Base-by-base conservation (phyloP, 306 rosid genomes). In the Psophocarpus tetragonolobus region DNA sequence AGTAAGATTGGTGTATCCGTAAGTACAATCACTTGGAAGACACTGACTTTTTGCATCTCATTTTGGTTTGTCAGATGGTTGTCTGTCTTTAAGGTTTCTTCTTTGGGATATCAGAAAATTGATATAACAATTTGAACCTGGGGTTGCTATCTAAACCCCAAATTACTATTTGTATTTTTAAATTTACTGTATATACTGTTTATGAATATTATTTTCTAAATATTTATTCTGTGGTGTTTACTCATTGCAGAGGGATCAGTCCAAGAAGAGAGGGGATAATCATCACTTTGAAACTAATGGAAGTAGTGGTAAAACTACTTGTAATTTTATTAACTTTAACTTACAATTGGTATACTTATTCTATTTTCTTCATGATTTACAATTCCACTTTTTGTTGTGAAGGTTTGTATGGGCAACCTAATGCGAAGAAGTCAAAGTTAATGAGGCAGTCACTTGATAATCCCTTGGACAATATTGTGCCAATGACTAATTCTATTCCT, bases 251-350 rank as follows among this genome's bases (percentile, higher is more conserved):
- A 89, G 90, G 89, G 94, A 89, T 80, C 76, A 80, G 78, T 84
- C 86, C 29, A 87, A 82, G 82, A 88, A 80, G 92, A 90, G 96
- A 84, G 30, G 32, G 85, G 96, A 90, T n/a, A 78, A 45, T 82
- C 90, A 86, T 82, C 88, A 83, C 71, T 89, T 83, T 80, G 97
- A 90, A 60, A 87, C 90, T 44, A 86, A 87, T 83, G 96, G 92
- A 67, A 81, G 79, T 21, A 83, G 85, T 80, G 94, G 96, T 92
- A 90, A 65, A 53, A 39, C 48, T 41, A 60, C 14, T 63, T 56
- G 48, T 69, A 12, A 44, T 18, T 14, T 78, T 62, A 29, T 54
- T 42, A 54, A 73, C 48, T 67, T n/a, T 48, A 18, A 61, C 41
- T 69, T 23, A 12, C 21, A 58, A 13, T 32, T 64, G 65, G n/a